Base-by-base conservation (phyloP, 2,329 filamentous ascomycete genomes). In the Clathrospora elynae region DNA sequence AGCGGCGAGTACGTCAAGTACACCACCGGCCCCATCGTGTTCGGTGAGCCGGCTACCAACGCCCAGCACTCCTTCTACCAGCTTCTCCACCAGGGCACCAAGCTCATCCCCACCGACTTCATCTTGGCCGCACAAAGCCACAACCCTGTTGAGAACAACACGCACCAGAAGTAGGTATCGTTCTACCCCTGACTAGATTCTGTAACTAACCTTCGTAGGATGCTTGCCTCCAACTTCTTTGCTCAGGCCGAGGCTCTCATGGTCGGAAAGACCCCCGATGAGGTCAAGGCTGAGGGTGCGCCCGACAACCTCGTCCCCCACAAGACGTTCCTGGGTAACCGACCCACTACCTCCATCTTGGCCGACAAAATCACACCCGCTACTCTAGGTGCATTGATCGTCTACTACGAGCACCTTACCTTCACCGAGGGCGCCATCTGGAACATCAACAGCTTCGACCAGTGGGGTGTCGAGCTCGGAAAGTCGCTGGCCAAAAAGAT, bases 11-110 rank as follows among this genome's bases (percentile, higher is more conserved):
- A 95, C 49, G 91, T 95, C 68, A 96, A 96, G 78, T 99, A 99
- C 79, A 96, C 91, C 45, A 99, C 93, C 24, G 92, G 93, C 34
- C 84, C 93, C 40, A 92, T 99, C 69, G 79, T 99, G 53, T 99
- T 99, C 70, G 93, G 93, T 68, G 93, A 99, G 80, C 93, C 93
- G 39, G 95, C 90, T 75, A 99, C 93, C 72, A 99, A 99, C 71
- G 93, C 93, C 30, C 93, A 99, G 79, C 93, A 99, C 83, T 97
- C 93, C 49, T 99, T 99, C 85, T 99, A 95, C 86, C 93, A 99
- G 82, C 86, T 99, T 33, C 85, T 99, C 46, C 93, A 99, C 81
- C 93, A 99, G 75, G 93, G 93, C 66, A 99, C 93, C 63, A 97
- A 97, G 83, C 85, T 99, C 66, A 97, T 99, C 70, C 93, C 93